Conservation (phyloP, 1,284 basidiomycete genomes). For the Butyriboletus appendiculatus region DNA sequence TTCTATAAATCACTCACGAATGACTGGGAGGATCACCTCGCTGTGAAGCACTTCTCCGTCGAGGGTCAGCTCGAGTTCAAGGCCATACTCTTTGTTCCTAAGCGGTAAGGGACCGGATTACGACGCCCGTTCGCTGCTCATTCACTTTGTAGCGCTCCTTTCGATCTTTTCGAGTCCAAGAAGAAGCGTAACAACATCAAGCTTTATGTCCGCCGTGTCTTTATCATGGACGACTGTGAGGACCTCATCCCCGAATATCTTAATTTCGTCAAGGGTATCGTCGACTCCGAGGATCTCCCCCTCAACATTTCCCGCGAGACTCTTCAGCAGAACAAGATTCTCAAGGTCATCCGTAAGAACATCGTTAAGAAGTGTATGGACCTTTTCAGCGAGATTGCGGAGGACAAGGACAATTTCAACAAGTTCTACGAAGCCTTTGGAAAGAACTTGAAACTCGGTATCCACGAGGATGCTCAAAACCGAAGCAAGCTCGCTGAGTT, state of each 20-base stretch:
- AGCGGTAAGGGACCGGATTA: slow-evolving; percentile 64
- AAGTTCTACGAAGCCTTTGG: slow-evolving; percentile 98
- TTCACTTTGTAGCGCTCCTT: slow-evolving; percentile 71
- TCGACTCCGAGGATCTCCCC: slow-evolving; percentile 99
- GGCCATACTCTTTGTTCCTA: slow-evolving; percentile 96
- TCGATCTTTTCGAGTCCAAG: slow-evolving; percentile 99
- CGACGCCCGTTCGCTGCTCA: slow-evolving; percentile 1
- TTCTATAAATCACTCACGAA: slow-evolving; percentile 99
- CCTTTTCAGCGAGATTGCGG: slow-evolving; percentile 93
- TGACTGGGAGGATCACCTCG: slow-evolving; percentile 99
- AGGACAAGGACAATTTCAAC: slow-evolving; percentile 99
- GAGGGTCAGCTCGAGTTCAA: slow-evolving; percentile 99
- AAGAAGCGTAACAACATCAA: slow-evolving; percentile 99
- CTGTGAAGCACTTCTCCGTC: slow-evolving; percentile 99
- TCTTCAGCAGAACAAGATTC: slow-evolving; percentile 99
- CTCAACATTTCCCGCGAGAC: slow-evolving; percentile 99
- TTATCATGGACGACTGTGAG: slow-evolving; percentile 99
- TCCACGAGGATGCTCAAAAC: slow-evolving; percentile 99
- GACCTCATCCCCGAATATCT: slow-evolving; percentile 99
- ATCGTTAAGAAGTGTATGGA: slow-evolving; percentile 99
- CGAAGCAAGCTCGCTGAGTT: slow-evolving; percentile 99
- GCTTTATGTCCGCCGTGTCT: slow-evolving; percentile 99
- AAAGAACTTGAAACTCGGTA: slow-evolving; percentile 99
- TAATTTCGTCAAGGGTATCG: slow-evolving; percentile 99
- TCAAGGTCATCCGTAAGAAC: slow-evolving; percentile 99